phyloP scores from a whole-genome alignment of 805 yeast genomes.

The Huiozyma sinensis region DNA sequence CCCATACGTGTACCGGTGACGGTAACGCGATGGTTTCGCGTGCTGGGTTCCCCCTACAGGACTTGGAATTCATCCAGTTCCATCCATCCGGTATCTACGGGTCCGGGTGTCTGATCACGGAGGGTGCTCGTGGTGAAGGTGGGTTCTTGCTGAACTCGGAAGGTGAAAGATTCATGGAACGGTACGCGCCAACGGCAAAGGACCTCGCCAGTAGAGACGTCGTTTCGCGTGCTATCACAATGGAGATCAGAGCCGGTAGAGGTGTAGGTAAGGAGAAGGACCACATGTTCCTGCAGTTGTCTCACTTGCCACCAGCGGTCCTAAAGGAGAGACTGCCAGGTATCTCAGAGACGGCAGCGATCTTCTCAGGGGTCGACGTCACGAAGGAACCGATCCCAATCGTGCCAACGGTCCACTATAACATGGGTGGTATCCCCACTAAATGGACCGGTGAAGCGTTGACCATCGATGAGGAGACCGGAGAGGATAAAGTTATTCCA shows the following conservation, averaged over 20 bases:
- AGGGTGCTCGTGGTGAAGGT: constrained; percentile 99
- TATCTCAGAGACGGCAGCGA: constrained; percentile 96
- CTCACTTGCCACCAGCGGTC: constrained; percentile 87
- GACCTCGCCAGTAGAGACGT: constrained; percentile 98
- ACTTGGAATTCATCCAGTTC: constrained; percentile 95
- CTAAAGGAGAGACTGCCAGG: constrained; percentile 96
- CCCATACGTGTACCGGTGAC: constrained; percentile 99
- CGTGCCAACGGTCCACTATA: constrained; percentile 95
- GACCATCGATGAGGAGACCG: constrained; percentile 64
- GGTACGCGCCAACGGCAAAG: constrained; percentile 97
- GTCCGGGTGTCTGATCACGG: constrained; percentile 96
- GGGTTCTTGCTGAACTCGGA: constrained; percentile 91
- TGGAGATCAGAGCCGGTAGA: constrained; percentile 98
- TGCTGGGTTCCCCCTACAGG: constrained; percentile 97
- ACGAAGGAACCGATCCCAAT: constrained; percentile 99
- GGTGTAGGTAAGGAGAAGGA: constrained; percentile 97
- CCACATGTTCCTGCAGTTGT: constrained; percentile 88
- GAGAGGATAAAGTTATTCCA: constrained; percentile 83
- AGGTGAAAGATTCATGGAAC: constrained; percentile 99
- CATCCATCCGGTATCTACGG: constrained; percentile 99
- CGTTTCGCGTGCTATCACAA: constrained; percentile 94
- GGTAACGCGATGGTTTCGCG: constrained; percentile 97
- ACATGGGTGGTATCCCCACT: constrained; percentile 99
- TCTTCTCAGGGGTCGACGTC: constrained; percentile 98
- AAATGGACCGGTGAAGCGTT: constrained; percentile 93